These are phyloP conservation scores for Colletotrichum australisinense DNA, from an alignment of 2,329 filamentous ascomycete genomes.

Conservation along the genomic window DNA sequence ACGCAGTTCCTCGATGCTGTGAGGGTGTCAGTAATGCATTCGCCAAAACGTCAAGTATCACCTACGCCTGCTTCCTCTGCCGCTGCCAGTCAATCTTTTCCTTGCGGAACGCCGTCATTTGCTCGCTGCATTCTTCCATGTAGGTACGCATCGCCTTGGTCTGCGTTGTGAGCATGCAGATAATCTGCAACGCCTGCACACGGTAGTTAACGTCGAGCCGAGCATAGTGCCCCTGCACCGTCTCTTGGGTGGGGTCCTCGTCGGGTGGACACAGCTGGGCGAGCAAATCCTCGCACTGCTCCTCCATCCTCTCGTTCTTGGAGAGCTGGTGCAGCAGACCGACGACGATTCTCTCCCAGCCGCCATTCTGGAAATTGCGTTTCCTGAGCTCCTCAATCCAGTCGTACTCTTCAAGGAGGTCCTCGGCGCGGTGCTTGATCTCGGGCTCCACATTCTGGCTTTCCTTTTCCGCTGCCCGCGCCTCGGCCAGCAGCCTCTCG, in stretches of 20 bases:
- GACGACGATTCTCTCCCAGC: conserved; percentile 91
- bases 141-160: conserved; percentile 89
- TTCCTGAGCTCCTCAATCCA: conserved; percentile 89
- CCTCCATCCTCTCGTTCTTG: conserved; percentile 75
- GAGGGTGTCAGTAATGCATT: conserved; percentile 41
- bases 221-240: conserved; percentile 77
- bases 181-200: conserved; percentile 82
- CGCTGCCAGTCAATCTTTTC: conserved; percentile 95
- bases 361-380: conserved; percentile 87
- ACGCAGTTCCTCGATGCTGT: conserved; percentile 77
- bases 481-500: conserved; percentile 72
- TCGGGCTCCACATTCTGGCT: conserved; percentile 55
- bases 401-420: conserved; percentile 78
- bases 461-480: conserved; percentile 63
- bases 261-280: conserved; percentile 84
- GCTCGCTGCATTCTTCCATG: conserved; percentile 91
- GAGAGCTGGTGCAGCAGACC: conserved; percentile 89
- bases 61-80: conserved; percentile 75
- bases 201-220: conserved; percentile 86
- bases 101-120: conserved; percentile 95
- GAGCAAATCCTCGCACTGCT: conserved; percentile 83
- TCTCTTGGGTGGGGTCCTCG: conserved; percentile 79
- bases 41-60: conserved; percentile 36
- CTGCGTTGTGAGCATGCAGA: conserved; percentile 86
- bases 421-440: conserved; percentile 75